A percentile compares a stretch with the other conserved stretches of the same genome.
Evolutionary conservation across 2,329 filamentous ascomycete genomes (phyloP).

Genomic region (Cryphonectria naterciae): DNA sequence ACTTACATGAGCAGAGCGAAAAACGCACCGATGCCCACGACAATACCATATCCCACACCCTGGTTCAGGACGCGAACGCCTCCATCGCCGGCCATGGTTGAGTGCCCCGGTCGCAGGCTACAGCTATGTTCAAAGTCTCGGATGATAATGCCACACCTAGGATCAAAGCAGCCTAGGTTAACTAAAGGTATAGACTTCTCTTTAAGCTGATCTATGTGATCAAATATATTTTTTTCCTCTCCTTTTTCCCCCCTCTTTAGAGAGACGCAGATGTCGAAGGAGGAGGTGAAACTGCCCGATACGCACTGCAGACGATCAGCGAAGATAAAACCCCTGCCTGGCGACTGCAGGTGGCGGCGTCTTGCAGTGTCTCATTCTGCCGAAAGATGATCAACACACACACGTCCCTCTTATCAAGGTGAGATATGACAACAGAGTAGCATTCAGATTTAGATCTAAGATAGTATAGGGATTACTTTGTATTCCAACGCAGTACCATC

Average conservation of each 20-base stretch:
- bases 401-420: neutral
- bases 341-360: neutral
- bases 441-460: neutral
- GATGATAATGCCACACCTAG: neutral
- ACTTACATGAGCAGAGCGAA: slow-evolving; percentile 46
- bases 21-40: slow-evolving; percentile 53
- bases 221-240: neutral
- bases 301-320: neutral
- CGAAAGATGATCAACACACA: neutral
- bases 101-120: neutral
- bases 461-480: no score
- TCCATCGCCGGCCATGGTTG: slow-evolving; percentile 19
- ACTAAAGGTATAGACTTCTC: neutral
- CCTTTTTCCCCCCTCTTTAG: no score
- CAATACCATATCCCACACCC: slow-evolving; percentile 50
- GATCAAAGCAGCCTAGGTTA: neutral
- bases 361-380: neutral
- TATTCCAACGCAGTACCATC: no score
- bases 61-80: slow-evolving; percentile 25
- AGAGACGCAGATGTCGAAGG: neutral
- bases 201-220: neutral
- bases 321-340: neutral
- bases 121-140: no score
- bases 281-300: neutral
- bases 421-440: neutral